These are phyloP conservation scores for Panicum miliaceum DNA, from an alignment of 176 grass and related monocot species.

Conservation along the genomic window DNA sequence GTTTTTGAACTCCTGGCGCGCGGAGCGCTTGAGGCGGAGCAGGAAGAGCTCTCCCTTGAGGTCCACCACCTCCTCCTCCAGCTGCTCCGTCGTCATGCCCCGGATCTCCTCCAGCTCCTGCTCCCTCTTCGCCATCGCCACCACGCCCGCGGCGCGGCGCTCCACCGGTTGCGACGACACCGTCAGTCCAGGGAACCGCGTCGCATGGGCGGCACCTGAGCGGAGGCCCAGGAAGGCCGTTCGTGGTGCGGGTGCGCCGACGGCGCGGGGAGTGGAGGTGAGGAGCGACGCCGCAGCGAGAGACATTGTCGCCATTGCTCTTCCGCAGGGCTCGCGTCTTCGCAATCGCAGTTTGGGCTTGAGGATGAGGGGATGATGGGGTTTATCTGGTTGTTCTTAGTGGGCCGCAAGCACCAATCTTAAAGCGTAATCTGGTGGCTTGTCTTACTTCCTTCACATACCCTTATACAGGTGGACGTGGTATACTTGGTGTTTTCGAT, in stretches of 20 bases:
- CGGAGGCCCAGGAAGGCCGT: conserved; percentile 33
- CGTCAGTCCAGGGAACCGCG: conserved; percentile 36
- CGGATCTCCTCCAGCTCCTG: conserved; percentile 87
- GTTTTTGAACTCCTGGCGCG: conserved; percentile 89
- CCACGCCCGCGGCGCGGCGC: conserved; percentile 40
- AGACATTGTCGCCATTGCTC: conserved; percentile 52
- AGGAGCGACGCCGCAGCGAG: conserved; percentile 54
- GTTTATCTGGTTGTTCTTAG: too few relatives aligned
- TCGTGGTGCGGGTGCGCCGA: conserved; percentile 19
- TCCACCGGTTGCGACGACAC: conserved; percentile 11
- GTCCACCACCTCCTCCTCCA: conserved; percentile 90
- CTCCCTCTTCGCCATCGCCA: conserved; percentile 82
- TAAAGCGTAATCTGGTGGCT: too few relatives aligned
- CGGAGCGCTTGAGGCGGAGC: conserved; percentile 90
- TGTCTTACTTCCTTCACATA: too few relatives aligned
- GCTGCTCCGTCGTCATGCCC: conserved; percentile 66
- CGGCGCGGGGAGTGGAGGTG: conserved; percentile 40
- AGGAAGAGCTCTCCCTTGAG: conserved; percentile 98
- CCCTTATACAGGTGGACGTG: too few relatives aligned
- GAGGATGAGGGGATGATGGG: conserved; percentile 8
- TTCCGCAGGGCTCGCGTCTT: conserved; percentile 28
- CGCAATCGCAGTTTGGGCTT: conserved; percentile 14
- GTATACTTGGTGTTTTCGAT: too few relatives aligned
- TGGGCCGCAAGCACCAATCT: too few relatives aligned
- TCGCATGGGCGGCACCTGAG: not conserved